These are phyloP conservation scores for Ceratocystis harringtonii DNA, from an alignment of 2,329 filamentous ascomycete species.

Conservation along the genomic window DNA sequence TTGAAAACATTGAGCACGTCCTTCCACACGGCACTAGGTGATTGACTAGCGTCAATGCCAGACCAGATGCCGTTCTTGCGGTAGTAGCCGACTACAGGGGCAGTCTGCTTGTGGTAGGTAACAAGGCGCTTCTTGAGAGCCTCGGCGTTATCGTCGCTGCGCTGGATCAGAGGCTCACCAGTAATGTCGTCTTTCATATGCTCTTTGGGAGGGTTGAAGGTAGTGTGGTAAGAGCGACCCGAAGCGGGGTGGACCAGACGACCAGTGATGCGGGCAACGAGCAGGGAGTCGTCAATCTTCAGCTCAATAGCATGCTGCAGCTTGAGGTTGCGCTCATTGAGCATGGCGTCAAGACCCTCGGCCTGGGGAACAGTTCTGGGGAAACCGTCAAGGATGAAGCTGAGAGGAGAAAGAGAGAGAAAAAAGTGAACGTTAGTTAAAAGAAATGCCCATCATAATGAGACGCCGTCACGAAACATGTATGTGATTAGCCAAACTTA, in stretches of 20 bases:
- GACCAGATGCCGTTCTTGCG: constrained; percentile 95
- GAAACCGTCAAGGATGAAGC: constrained; percentile 98
- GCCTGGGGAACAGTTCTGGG: constrained; percentile 92
- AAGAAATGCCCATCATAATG: background rate
- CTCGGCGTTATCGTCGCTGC: constrained; percentile 92
- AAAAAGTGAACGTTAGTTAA: background rate
- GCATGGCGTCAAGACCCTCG: constrained; percentile 87
- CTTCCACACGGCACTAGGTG: constrained; percentile 92
- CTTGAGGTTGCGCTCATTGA: constrained; percentile 58
- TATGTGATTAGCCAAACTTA: constrained; percentile 31
- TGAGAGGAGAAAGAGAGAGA: constrained; percentile 25
- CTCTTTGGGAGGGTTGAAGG: constrained; percentile 95
- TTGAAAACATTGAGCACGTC: constrained; percentile 75
- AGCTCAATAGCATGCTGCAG: constrained; percentile 94
- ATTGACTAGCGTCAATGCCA: constrained; percentile 86
- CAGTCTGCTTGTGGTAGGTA: constrained; percentile 89
- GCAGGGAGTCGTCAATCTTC: constrained; percentile 84
- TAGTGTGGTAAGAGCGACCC: constrained; percentile 91
- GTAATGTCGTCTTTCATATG: constrained; percentile 93
- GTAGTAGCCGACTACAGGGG: constrained; percentile 90
- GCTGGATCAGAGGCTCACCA: constrained; percentile 89
- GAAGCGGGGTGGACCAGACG: constrained; percentile 91
- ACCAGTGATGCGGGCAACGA: constrained; percentile 92
- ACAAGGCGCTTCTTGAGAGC: constrained; percentile 86
- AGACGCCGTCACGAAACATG: no score